These are phyloP conservation scores for Lolium multiflorum DNA, from an alignment of 176 grass and related monocot species.

Conservation along the genomic window DNA sequence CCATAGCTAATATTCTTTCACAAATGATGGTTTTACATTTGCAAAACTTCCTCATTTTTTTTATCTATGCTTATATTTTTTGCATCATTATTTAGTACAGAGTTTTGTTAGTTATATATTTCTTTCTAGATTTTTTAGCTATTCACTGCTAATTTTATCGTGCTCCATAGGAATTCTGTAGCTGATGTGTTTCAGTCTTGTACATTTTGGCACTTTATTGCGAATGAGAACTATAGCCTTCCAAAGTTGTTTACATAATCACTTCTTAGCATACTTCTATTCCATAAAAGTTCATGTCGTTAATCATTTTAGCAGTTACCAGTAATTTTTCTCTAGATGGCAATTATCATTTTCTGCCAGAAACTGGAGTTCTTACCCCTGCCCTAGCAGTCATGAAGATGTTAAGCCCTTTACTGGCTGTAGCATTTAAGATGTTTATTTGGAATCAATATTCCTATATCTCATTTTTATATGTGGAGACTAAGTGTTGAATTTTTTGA, in stretches of 20 bases:
- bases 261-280: background rate
- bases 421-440: background rate
- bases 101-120: background rate
- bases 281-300: conserved; percentile 3
- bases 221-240: background rate
- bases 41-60: background rate
- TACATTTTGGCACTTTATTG: conserved; percentile 14
- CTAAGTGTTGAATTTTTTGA: conserved; percentile 31
- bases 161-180: conserved; percentile 1
- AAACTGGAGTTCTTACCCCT: background rate
- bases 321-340: background rate
- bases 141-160: background rate
- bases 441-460: background rate
- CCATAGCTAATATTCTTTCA: background rate
- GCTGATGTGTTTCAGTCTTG: background rate
- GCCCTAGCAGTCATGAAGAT: background rate
- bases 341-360: background rate
- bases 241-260: background rate
- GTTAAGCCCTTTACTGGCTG: background rate
- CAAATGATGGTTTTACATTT: background rate
- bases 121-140: background rate
- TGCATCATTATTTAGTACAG: background rate
- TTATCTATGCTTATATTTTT: background rate
- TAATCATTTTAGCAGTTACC: conserved; percentile 13
- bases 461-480: background rate